phyloP scores from a whole-genome alignment of 2,329 filamentous ascomycete genomes.

The Pseudogymnoascus sp. region DNA sequence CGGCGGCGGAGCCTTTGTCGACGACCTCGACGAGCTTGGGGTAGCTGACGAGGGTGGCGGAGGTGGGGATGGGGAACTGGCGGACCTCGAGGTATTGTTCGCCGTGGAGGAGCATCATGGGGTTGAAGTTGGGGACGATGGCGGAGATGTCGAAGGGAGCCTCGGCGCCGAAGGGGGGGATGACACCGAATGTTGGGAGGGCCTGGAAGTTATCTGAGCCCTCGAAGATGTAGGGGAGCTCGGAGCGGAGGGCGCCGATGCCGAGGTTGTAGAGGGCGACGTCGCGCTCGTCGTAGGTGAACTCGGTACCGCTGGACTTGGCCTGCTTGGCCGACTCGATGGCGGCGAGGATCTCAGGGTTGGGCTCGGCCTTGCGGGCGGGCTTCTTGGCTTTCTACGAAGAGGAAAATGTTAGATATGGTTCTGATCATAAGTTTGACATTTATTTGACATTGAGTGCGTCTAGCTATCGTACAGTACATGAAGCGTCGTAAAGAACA shows the following conservation, averaged over 20 bases:
- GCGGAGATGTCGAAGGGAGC: conserved; percentile 72
- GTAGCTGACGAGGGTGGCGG: conserved; percentile 65
- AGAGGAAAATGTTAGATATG: conserved; percentile 10
- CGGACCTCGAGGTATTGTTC: conserved; percentile 96
- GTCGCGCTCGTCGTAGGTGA: conserved; percentile 77
- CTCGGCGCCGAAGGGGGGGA: conserved; percentile 83
- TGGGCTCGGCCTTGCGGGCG: conserved; percentile 19
- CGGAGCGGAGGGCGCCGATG: conserved; percentile 80
- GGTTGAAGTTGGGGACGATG: conserved; percentile 90
- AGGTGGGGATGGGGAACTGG: conserved; percentile 84
- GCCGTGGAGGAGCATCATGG: conserved; percentile 98
- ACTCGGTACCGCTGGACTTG: conserved; percentile 65
- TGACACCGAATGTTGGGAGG: conserved; percentile 89
- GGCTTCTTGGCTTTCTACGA: conserved; percentile 22
- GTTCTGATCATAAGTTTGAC: conserved; percentile 5
- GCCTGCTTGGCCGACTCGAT: conserved; percentile 70
- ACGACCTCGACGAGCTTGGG: conserved; percentile 85
- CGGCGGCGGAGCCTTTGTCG: conserved; percentile 86
- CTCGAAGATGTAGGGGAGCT: conserved; percentile 85
- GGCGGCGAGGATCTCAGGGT: conserved; percentile 60
- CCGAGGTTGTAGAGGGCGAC: conserved; percentile 93
- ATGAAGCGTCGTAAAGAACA: conserved; percentile 4
- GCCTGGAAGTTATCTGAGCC: conserved; percentile 87
- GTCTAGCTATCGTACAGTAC: conserved; percentile 8
- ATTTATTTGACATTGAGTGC: conserved; percentile 8